These are phyloP conservation scores for Acorus gramineus DNA, from an alignment of 106 monocot species.

Conservation along the genomic window DNA sequence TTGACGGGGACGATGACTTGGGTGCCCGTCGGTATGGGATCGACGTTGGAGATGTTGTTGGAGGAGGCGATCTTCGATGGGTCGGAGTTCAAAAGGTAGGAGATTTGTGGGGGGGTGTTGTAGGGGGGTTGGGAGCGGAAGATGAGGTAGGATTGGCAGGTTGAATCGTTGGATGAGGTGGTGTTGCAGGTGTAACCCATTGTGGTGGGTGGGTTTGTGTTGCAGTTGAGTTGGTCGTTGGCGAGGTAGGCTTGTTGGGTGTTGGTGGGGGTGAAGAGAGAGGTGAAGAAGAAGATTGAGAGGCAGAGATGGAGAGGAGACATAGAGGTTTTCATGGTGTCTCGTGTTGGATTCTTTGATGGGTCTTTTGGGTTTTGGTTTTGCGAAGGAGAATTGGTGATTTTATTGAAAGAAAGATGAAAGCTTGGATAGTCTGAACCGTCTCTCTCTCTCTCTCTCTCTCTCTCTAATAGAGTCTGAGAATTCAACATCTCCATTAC, in stretches of 20 bases:
- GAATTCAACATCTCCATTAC: too few relatives aligned
- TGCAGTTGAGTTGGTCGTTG: conserved; percentile 40
- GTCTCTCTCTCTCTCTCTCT: too few relatives aligned
- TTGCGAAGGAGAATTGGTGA: too few relatives aligned
- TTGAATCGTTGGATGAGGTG: background rate
- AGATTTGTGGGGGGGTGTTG: conserved; percentile 43
- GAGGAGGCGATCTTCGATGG: conserved; percentile 23
- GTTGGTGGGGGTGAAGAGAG: conserved; percentile 1
- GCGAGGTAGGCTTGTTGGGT: conserved; percentile 50
- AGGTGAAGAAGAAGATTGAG: conserved; percentile 7
- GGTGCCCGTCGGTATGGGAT: conserved; percentile 12
- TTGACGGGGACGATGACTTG: conserved; percentile 40
- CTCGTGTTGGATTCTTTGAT: too few relatives aligned
- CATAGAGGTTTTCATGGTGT: background rate
- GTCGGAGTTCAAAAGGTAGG: conserved; percentile 38
- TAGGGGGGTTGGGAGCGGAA: conserved; percentile 54
- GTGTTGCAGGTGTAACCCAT: conserved; percentile 73
- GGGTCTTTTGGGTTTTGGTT: too few relatives aligned
- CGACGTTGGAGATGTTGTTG: conserved; percentile 32
- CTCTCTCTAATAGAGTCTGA: too few relatives aligned
- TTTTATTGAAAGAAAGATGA: too few relatives aligned
- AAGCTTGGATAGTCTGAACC: too few relatives aligned
- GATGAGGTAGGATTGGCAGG: conserved; percentile 53
- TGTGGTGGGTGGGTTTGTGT: conserved; percentile 38
- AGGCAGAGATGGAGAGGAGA: conserved; percentile 2